These are phyloP conservation scores for Verticillium tricorpus DNA, from an alignment of 2,329 filamentous ascomycete species.

Conservation along the genomic window DNA sequence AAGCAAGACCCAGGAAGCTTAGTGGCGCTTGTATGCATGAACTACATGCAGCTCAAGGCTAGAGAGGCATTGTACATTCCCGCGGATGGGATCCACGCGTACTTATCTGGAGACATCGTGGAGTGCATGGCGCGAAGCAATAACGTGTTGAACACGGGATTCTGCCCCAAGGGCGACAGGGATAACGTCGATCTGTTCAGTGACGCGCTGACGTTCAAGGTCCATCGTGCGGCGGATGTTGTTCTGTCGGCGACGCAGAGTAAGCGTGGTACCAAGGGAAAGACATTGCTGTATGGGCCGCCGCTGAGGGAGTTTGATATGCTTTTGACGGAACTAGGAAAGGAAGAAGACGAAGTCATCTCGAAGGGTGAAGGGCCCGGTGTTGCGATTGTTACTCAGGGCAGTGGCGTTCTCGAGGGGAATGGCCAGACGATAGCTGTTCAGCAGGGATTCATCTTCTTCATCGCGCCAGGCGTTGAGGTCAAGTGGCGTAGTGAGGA, in stretches of 20 bases:
- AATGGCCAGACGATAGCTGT: constrained; percentile 48
- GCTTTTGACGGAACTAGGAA: constrained; percentile 51
- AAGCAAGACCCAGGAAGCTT: constrained; percentile 61
- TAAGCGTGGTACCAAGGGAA: constrained; percentile 48
- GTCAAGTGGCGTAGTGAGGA: constrained; percentile 24
- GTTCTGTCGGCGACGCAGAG: constrained; percentile 34
- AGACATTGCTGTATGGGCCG: constrained; percentile 59
- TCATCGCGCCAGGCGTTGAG: constrained; percentile 52
- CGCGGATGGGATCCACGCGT: constrained; percentile 70
- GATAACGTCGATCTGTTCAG: constrained; percentile 62
- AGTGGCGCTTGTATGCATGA: constrained; percentile 70
- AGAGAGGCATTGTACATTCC: constrained; percentile 68
- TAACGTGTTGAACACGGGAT: constrained; percentile 71
- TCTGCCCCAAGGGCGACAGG: constrained; percentile 63
- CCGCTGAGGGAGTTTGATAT: constrained; percentile 71
- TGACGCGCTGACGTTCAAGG: constrained; percentile 57
- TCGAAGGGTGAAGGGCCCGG: constrained; percentile 54
- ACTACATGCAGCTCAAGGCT: constrained; percentile 61
- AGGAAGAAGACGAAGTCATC: constrained; percentile 55
- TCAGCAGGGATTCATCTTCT: constrained; percentile 61
- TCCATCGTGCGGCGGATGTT: constrained; percentile 53
- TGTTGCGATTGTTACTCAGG: constrained; percentile 58
- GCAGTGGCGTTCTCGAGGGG: constrained; percentile 51
- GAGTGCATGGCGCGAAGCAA: constrained; percentile 75
- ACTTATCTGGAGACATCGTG: constrained; percentile 68